These are phyloP conservation scores for Colletotrichum truncatum DNA, from an alignment of 2,329 filamentous ascomycete genomes.

Conservation along the genomic window DNA sequence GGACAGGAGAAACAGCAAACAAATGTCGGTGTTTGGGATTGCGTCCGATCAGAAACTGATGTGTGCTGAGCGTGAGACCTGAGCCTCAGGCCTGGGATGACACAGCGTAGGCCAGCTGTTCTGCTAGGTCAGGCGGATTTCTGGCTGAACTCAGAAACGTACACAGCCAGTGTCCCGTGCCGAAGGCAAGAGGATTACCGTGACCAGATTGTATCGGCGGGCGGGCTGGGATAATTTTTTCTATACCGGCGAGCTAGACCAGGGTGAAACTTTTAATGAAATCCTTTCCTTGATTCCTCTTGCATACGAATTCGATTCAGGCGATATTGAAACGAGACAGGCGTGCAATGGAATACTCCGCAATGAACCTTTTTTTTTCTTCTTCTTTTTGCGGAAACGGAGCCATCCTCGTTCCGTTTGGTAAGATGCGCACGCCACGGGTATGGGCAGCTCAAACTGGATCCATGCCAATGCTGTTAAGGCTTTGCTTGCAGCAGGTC, in stretches of 20 bases:
- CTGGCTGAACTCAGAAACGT: neutral
- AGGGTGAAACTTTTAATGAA: neutral
- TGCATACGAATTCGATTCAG: neutral
- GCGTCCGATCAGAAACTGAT: conserved; percentile 12
- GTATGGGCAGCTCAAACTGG: neutral
- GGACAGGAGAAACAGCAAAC: conserved; percentile 15
- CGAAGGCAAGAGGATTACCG: no score
- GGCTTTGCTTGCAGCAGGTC: neutral
- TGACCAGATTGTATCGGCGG: no score
- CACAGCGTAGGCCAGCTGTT: conserved; percentile 26
- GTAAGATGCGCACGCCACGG: neutral
- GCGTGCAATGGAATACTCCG: neutral
- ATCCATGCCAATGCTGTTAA: neutral
- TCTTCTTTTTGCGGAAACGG: no score
- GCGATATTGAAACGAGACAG: conserved; percentile 11
- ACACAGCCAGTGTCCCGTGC: neutral
- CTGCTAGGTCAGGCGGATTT: neutral
- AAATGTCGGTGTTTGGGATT: conserved; percentile 20
- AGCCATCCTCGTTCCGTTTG: neutral
- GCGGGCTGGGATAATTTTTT: no score
- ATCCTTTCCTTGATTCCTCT: conserved; percentile 16
- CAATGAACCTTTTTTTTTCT: neutral
- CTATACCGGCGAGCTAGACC: no score
- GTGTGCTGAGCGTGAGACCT: neutral
- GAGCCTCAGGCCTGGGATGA: conserved; percentile 11